Percentiles rank a stretch among this genome's conserved stretches.
These are phyloP conservation scores for Rhodotorula glutinis DNA, from an alignment of 1,284 basidiomycete species.

Conservation along the genomic window DNA sequence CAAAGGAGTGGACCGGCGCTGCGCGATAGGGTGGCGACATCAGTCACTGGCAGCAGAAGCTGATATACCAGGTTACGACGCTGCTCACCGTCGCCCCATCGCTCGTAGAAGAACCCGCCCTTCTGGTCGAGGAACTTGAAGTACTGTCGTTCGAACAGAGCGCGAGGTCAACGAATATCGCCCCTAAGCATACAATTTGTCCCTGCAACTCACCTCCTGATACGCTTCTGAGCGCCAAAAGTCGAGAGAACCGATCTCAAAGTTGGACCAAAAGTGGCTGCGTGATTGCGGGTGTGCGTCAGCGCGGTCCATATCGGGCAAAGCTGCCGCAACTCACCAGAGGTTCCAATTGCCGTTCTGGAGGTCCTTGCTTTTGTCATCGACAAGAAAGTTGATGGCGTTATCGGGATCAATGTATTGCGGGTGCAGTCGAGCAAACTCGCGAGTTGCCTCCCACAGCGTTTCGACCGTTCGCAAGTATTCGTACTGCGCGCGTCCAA, in stretches of 20 bases:
- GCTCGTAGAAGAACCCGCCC: slow-evolving; percentile 76
- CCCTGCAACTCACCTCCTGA: slow-evolving; percentile 51
- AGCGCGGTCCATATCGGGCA: neutral
- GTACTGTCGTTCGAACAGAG: slow-evolving; percentile 49
- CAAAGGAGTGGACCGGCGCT: slow-evolving; percentile 77
- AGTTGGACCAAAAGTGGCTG: slow-evolving; percentile 56
- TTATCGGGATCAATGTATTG: slow-evolving; percentile 68
- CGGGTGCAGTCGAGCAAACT: slow-evolving; percentile 67
- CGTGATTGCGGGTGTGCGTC: neutral
- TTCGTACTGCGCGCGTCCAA: too few relatives aligned
- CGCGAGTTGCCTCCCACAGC: slow-evolving; percentile 57
- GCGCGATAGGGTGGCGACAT: neutral
- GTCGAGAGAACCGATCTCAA: slow-evolving; percentile 67
- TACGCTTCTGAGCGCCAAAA: slow-evolving; percentile 80
- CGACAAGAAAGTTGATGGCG: slow-evolving; percentile 67
- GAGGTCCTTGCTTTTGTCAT: slow-evolving; percentile 65
- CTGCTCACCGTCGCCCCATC: slow-evolving; percentile 65
- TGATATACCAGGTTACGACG: too few relatives aligned
- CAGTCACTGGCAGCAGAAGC: too few relatives aligned
- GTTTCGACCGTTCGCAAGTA: slow-evolving; percentile 74
- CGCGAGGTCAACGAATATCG: neutral
- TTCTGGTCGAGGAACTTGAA: slow-evolving; percentile 68
- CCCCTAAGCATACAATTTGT: too few relatives aligned
- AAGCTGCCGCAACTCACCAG: slow-evolving; percentile 2
- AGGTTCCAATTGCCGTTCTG: slow-evolving; percentile 59